Base-by-base conservation (phyloP, 139 green algal genomes). In the Tetradesmus lagerheimii region DNA sequence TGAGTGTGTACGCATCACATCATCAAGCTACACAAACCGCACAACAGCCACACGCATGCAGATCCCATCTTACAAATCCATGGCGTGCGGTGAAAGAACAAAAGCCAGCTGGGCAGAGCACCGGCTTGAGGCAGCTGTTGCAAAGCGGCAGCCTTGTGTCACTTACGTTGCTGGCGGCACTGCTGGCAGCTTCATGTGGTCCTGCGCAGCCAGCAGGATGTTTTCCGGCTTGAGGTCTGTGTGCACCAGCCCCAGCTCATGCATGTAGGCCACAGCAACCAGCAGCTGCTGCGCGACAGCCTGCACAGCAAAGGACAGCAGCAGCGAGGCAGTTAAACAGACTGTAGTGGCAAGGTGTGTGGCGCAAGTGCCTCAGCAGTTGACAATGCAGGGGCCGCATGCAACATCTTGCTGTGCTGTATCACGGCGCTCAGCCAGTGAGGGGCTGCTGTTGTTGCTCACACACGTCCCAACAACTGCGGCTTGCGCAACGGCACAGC, bases 161-260 rank as follows among this genome's bases (percentile, higher is more conserved):
- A 97, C 67, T 86, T 94, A 66, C 83, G 66, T 5, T 96, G 98
- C 67, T 97, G 92, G 6, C 89, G 93, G n/a, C 29, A 87, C 87
- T 23, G 84, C 29, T 23, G 88, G 88, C 64, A 91, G 80, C 66
- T 81, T 87, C 64, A 83, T 78, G 89, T 97, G 95, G 20, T 96
- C 92, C 6, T 89, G 80, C 14, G 84, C 92, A 2, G 91, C 84
- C 18, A 99, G 92, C 77, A 99, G 93, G 77, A 99, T 98, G 95
- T 99, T 99, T 91, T 99, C 98, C 16, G 98, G 98, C 95, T 99
- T 99, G 3, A 99, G 91, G 91, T 99, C 98, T 83, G 98, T 99
- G 94, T 99, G 98, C 35, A 99, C 94, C 35, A 99, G 92, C 20
- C 90, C 76, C 41, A 99, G 93, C 71, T 95, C 92, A 91, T 99